Percentiles rank a stretch among this genome's conserved stretches.
phyloP scores from a whole-genome alignment of 192 early-diverging fungal genomes.

The Backusella psychrophila region DNA sequence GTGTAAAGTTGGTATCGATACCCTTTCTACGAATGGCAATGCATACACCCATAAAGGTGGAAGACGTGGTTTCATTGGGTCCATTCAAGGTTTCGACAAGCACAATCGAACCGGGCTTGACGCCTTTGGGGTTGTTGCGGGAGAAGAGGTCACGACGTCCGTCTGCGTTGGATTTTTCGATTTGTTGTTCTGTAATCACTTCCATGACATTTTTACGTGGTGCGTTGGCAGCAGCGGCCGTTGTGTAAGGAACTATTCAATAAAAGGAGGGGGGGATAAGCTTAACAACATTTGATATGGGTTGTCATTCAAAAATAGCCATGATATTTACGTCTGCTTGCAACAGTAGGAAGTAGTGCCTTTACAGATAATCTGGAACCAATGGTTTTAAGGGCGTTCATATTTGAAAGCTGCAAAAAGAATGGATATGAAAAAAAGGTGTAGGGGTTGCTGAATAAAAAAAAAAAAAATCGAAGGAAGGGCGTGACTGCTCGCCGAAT shows the following conservation, averaged over 20 bases:
- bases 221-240: constrained; percentile 4
- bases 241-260: constrained; percentile 10
- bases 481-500: background rate
- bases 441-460: background rate
- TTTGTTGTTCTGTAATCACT: constrained; percentile 58
- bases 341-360: background rate
- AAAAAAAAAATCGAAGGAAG: background rate
- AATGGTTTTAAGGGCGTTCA: constrained; percentile 15
- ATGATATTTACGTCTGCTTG: background rate
- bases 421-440: background rate
- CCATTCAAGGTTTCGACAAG: constrained; percentile 68
- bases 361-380: background rate
- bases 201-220: constrained; percentile 61
- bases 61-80: constrained; percentile 41
- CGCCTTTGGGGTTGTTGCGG: constrained; percentile 51
- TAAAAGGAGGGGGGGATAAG: background rate
- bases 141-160: constrained; percentile 62
- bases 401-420: background rate
- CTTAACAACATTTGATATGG: background rate
- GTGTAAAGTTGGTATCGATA: constrained; percentile 71
- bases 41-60: constrained; percentile 70
- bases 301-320: background rate
- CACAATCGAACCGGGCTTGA: constrained; percentile 63
- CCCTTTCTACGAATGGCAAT: constrained; percentile 74
- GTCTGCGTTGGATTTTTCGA: constrained; percentile 54